These are phyloP conservation scores for Russula dissimulans DNA, from an alignment of 768 basidiomycete genomes.

Conservation along the genomic window DNA sequence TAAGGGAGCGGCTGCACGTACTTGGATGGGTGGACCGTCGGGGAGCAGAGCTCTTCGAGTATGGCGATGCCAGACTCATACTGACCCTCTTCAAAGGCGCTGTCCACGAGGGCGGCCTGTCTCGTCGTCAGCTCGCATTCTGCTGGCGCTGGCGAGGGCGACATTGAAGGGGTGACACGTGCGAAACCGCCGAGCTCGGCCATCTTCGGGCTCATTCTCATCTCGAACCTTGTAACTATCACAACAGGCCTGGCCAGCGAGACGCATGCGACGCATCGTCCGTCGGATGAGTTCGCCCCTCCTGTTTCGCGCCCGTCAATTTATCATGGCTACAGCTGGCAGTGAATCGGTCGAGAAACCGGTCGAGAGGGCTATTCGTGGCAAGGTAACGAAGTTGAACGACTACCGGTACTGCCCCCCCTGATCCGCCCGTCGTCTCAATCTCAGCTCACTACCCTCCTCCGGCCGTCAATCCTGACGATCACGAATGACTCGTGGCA, in stretches of 20 bases:
- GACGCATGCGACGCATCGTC: conserved; percentile 3
- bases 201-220: neutral
- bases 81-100: conserved; percentile 68
- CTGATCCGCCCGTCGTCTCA: conserved; percentile 27
- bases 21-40: conserved; percentile 49
- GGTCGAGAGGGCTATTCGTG: conserved; percentile 16
- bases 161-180: neutral
- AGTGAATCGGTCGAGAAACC: conserved; percentile 5
- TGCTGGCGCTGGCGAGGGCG: neutral
- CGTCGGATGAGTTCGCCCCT: conserved; percentile 15
- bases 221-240: neutral
- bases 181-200: neutral
- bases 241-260: neutral
- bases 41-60: conserved; percentile 52
- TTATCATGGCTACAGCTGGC: conserved; percentile 16
- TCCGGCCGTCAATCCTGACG: conserved; percentile 52
- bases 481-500: conserved; percentile 79
- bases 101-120: conserved; percentile 46
- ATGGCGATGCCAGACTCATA: conserved; percentile 58
- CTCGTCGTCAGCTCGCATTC: conserved; percentile 10
- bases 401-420: neutral
- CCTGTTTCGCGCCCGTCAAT: conserved; percentile 19
- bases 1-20: conserved; percentile 28
- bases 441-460: conserved; percentile 52
- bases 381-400: conserved; percentile 15